A percentile compares a stretch with the other conserved stretches of the same genome.
Evolutionary conservation across 1,284 basidiomycete genomes (phyloP).

Genomic region (Hemileccinum hortonii): DNA sequence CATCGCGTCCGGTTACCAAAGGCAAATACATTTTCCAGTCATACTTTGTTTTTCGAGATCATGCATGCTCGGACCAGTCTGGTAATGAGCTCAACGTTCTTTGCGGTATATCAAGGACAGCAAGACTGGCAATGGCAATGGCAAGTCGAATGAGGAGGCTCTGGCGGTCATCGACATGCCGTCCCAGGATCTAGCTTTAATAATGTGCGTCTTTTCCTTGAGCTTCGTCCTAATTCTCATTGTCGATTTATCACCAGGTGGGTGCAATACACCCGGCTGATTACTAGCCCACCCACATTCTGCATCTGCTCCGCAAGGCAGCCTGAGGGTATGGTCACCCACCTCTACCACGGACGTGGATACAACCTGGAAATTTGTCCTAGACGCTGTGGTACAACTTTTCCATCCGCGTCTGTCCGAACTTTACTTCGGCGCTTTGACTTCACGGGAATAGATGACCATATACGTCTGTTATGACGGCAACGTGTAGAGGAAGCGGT

Average conservation of each 20-base stretch:
- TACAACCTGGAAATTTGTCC: background rate
- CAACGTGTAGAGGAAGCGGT: conserved; percentile 28
- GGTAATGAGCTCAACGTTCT: too few relatives aligned
- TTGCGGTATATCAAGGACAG: too few relatives aligned
- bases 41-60: conserved; percentile 50
- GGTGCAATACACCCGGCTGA: too few relatives aligned
- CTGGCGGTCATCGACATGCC: background rate
- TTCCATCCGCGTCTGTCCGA: background rate
- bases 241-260: too few relatives aligned
- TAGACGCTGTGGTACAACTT: conserved; percentile 1
- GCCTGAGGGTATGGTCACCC: too few relatives aligned
- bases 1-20: conserved; percentile 43
- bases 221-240: too few relatives aligned
- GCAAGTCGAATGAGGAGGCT: background rate
- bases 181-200: conserved; percentile 15
- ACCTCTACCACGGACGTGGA: background rate
- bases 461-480: conserved; percentile 28
- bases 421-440: conserved; percentile 2
- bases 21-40: conserved; percentile 33
- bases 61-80: too few relatives aligned
- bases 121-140: too few relatives aligned
- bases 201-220: conserved; percentile 1
- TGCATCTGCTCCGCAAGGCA: too few relatives aligned
- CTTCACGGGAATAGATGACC: background rate
- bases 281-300: conserved; percentile 16